Percentiles rank a stretch among this genome's conserved stretches.
phyloP scores from a whole-genome alignment of 2,329 filamentous ascomycete species.

The Neoascochyta sp. region DNA sequence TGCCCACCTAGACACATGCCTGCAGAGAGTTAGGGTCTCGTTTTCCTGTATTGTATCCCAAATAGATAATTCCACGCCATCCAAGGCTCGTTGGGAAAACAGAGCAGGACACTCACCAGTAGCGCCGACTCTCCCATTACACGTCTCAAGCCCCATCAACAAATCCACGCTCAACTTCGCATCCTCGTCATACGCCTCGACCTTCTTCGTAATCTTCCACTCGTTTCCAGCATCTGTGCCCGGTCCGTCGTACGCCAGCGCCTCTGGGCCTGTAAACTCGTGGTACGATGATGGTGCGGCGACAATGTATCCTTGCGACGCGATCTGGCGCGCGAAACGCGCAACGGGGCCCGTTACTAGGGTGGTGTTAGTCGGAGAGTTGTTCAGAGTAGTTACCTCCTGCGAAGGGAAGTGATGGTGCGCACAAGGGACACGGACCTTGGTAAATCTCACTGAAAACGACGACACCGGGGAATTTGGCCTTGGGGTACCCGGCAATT shows the following conservation, averaged over 20 bases:
- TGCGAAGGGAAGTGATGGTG: neutral
- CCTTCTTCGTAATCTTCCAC: conserved; percentile 80
- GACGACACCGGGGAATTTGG: conserved; percentile 82
- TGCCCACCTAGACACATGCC: conserved; percentile 90
- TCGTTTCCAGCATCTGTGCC: conserved; percentile 85
- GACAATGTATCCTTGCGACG: conserved; percentile 88
- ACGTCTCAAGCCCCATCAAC: conserved; percentile 43
- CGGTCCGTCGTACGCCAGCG: conserved; percentile 78
- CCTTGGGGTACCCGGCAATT: conserved; percentile 80
- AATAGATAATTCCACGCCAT: neutral
- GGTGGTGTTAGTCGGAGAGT: conserved; percentile 4
- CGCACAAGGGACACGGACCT: conserved; percentile 61
- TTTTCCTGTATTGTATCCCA: too few species aligned
- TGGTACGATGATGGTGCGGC: conserved; percentile 89
- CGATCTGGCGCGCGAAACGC: conserved; percentile 86
- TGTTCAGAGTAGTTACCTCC: neutral
- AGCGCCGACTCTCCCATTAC: conserved; percentile 65
- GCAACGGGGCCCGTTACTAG: conserved; percentile 80
- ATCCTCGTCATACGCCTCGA: conserved; percentile 75
- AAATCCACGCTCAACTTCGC: conserved; percentile 43
- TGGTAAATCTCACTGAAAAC: conserved; percentile 96
- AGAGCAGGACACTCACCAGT: conserved; percentile 19
- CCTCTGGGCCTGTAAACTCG: conserved; percentile 82
- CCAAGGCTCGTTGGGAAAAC: neutral
- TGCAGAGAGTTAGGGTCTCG: conserved; percentile 12